Base-by-base conservation (phyloP, 2,329 filamentous ascomycete species). In the Xylariales sp. region DNA sequence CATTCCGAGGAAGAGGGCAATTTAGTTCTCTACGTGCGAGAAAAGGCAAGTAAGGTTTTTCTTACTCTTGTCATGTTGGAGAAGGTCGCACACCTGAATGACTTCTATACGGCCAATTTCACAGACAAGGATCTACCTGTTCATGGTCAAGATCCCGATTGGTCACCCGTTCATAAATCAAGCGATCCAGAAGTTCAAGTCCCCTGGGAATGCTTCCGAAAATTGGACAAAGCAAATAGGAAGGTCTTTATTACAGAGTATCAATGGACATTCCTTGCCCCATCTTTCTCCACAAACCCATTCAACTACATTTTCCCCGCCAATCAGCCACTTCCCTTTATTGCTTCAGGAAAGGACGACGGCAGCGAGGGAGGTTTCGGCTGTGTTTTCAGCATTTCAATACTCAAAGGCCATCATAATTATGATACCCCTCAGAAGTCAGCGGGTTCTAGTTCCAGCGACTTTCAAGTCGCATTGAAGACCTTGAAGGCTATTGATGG, bases 261-360 rank as follows among this genome's bases (percentile, higher is more conserved):
- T 2, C 60, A 63, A 23, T 63, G 60, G 60, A n/a, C 8, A 9
- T 46, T 63, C 16, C 43, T 63, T 50, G 52, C 32, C 5, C 52
- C 53, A 14, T 43, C 2, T 5, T 34, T 63, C 10, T 8, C 5
- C 2, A 14, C 12, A 16, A n/a, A 30, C 18, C 4, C 48, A 23
- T 46, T 49, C 6, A 7, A 12, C n/a, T 56, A 43, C 34, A 14
- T 6, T 12, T 34, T 63, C 43, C 8, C 30, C 8, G 34, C 10
- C 30, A 18, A 50, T 4, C 52, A 45, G 7, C 52, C 60, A 50
- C 53, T 63, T 34, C 60, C 60, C 18, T 28, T 49, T 30, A 12
- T 49, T 4, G 18, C 12, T 10, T 36, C 34, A 36, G 34, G 9
- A 9, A 0, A 12, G 9, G 23, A 12, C 9, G 1, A 5, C 12